Percentiles rank a stretch among this genome's conserved stretches.
Conservation (phyloP, 2,329 filamentous ascomycete genomes). For the Chaetomium sp. region DNA sequence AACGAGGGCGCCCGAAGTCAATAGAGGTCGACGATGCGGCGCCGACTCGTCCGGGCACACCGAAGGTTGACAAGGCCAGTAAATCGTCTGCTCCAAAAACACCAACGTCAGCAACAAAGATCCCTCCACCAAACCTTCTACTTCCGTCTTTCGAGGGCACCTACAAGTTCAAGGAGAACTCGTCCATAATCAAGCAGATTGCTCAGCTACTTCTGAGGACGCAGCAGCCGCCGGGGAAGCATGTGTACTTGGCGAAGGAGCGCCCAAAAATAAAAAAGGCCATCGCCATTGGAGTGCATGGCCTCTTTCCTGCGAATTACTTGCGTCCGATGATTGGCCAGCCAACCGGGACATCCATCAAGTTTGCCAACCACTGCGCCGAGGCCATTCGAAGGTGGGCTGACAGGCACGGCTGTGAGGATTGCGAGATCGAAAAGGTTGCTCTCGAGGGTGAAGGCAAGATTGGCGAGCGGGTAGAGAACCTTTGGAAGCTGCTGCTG, state of each 20-base stretch:
- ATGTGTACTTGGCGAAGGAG: conserved; percentile 72
- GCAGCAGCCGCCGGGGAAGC: conserved; percentile 60
- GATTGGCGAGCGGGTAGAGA: conserved; percentile 84
- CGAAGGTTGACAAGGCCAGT: conserved; percentile 38
- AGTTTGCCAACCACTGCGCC: conserved; percentile 86
- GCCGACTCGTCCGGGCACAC: conserved; percentile 42
- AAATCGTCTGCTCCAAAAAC: conserved; percentile 35
- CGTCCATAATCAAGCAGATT: conserved; percentile 71
- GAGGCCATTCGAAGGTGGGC: conserved; percentile 84
- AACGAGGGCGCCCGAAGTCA: conserved; percentile 51
- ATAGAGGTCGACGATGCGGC: conserved; percentile 49
- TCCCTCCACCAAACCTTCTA: conserved; percentile 60
- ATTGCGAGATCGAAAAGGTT: conserved; percentile 87
- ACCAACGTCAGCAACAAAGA: conserved; percentile 44
- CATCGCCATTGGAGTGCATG: conserved; percentile 91
- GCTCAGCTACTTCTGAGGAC: conserved; percentile 59
- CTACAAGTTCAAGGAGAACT: conserved; percentile 66
- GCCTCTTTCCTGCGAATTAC: conserved; percentile 84
- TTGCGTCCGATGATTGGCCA: conserved; percentile 91
- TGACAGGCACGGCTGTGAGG: conserved; percentile 68
- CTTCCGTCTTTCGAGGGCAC: conserved; percentile 70
- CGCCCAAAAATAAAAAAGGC: conserved; percentile 78
- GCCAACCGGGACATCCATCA: conserved; percentile 91
- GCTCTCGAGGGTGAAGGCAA: conserved; percentile 93
- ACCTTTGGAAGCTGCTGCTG: conserved; percentile 89